Percentiles rank a stretch among this genome's conserved stretches.
These are phyloP conservation scores for Yamadazyma endophytica DNA, from an alignment of 805 yeast species.

Conservation along the genomic window DNA sequence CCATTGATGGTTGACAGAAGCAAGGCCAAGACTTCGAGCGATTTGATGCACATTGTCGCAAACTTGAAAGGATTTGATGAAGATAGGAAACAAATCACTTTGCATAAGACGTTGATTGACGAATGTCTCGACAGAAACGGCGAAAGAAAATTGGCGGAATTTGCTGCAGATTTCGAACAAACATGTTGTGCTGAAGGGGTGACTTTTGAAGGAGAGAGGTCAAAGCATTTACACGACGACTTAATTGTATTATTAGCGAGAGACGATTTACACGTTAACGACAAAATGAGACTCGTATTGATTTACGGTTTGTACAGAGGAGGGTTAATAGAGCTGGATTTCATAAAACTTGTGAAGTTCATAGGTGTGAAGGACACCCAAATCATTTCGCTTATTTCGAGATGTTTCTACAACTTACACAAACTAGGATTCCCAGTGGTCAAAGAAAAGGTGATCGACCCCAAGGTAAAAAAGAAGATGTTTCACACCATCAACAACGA, in stretches of 20 bases:
- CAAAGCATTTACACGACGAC: slow-evolving; percentile 56
- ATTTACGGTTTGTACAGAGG: slow-evolving; percentile 78
- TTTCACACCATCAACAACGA: slow-evolving; percentile 54
- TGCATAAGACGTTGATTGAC: slow-evolving; percentile 60
- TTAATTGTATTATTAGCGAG: slow-evolving; percentile 53
- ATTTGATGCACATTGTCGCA: slow-evolving; percentile 71
- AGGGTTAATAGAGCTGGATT: slow-evolving; percentile 73
- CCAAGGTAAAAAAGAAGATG: slow-evolving; percentile 45
- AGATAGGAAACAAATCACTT: slow-evolving; percentile 55
- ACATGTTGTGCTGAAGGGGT: slow-evolving; percentile 69
- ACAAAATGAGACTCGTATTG: slow-evolving; percentile 70
- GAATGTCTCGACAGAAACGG: slow-evolving; percentile 61
- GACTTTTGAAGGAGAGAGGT: slow-evolving; percentile 62
- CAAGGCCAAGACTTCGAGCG: slow-evolving; percentile 61
- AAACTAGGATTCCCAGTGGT: slow-evolving; percentile 56
- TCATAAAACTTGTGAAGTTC: slow-evolving; percentile 60
- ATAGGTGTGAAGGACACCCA: slow-evolving; percentile 42
- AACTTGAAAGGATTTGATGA: slow-evolving; percentile 64
- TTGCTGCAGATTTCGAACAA: slow-evolving; percentile 82
- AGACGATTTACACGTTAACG: slow-evolving; percentile 49
- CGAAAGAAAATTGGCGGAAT: slow-evolving; percentile 55
- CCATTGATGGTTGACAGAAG: slow-evolving; percentile 70
- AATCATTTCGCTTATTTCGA: slow-evolving; percentile 56
- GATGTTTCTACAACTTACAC: slow-evolving; percentile 36
- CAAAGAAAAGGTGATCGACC: slow-evolving; percentile 35